Base-by-base conservation (phyloP, 179 eudicot species). In the Silene noctiflora region DNA sequence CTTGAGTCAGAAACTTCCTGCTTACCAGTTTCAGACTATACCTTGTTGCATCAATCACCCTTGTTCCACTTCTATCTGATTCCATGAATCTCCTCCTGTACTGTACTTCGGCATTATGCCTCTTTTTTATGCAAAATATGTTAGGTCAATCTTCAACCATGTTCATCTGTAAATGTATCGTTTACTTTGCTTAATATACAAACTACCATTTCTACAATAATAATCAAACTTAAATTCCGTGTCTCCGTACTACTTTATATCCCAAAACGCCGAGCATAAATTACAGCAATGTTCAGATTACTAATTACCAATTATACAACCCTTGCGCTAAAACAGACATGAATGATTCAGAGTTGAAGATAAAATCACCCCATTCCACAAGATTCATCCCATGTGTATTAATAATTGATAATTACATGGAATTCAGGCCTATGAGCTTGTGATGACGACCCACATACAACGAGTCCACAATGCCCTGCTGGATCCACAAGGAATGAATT, bases 1-100 rank as follows among this genome's bases (percentile, higher is more conserved):
- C 53, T 51, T 89, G 73, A 85, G 84, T 42, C 67, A 88, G 77
- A 85, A 83, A 17, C 67, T 89, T 63, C 91, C 93, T 39, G 87
- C 90, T 9, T 5, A 73, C 25, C 76, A 71, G 53, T 88, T 88
- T 74, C 72, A 83, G 62, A 46, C 42, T 2, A 71, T 86, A 13
- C 91, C 91, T n/a, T 33, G 44, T 74, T 88, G 91, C 75, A 76
- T 70, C 79, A 81, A 72, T 48, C 82, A 78, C 61, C 76, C 17
- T 51, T 60, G 48, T 31, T 75, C 78, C 13, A 0, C 48, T 14
- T 55, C 77, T 46, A 25, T 48, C 55, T 14, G 13, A 14, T 35
- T 14, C 55, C n/a, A n/a, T n/a, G n/a, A n/a, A n/a, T n/a, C n/a
- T n/a, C n/a, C n/a, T n/a, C n/a, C n/a, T n/a, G n/a, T n/a, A n/a